Conservation (phyloP, 768 basidiomycete genomes). For the Amanita molliuscula region DNA sequence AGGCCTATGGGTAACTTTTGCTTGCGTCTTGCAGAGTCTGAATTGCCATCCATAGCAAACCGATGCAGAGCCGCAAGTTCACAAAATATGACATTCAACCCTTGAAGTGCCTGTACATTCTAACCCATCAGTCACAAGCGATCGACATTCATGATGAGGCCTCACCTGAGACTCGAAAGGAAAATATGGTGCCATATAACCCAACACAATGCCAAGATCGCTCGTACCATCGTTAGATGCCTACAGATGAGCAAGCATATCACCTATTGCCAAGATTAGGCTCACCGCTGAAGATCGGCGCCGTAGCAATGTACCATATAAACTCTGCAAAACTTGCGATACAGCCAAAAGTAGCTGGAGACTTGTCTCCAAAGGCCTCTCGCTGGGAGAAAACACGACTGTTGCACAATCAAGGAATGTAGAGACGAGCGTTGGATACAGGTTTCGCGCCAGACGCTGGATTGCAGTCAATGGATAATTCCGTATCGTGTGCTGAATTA, state of each 20-base stretch:
- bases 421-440: constrained; percentile 74
- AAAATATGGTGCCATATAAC: constrained; percentile 76
- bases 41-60: constrained; percentile 19
- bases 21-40: background rate
- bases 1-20: background rate
- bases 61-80: constrained; percentile 60
- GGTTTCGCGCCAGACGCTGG: constrained; percentile 58
- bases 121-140: constrained; percentile 15
- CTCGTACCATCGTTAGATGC: constrained; percentile 19
- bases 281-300: background rate
- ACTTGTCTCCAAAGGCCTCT: constrained; percentile 48
- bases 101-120: constrained; percentile 58
- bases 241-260: constrained; percentile 1
- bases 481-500: background rate
- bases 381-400: constrained; percentile 61
- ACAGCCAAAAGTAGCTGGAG: constrained; percentile 49
- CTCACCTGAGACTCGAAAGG: constrained; percentile 61
- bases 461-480: constrained; percentile 2
- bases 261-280: background rate
- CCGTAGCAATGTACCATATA: constrained; percentile 52
- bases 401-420: constrained; percentile 87
- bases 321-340: constrained; percentile 41
- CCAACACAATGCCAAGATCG: constrained; percentile 49
- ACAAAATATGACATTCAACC: constrained; percentile 70
- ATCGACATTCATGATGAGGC: background rate